Base-by-base conservation (phyloP, 2,329 filamentous ascomycete species). In the Colletotrichum sp. region DNA sequence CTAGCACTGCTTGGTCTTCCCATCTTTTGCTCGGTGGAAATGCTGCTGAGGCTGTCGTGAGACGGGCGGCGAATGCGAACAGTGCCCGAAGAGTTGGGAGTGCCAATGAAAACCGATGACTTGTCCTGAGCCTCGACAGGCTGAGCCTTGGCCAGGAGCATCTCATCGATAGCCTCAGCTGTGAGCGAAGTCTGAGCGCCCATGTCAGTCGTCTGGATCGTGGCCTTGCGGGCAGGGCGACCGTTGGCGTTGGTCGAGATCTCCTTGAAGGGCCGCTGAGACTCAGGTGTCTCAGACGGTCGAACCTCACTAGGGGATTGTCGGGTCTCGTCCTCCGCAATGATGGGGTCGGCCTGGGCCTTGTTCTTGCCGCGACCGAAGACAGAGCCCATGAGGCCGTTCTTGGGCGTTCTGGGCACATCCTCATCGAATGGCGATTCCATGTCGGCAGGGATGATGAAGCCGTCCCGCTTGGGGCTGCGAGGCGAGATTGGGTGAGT, bases 141-240 rank as follows among this genome's bases (percentile, higher is more conserved):
- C 28, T 80, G 80, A 52, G 76, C 76, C 79, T 91, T 92, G 70
- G 89, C 88, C 78, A 90, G 90, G 72, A 98, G 85, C 80, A 98
- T 89, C 71, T 92, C 90, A 79, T 98, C 96, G 78, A 98, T 95
- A 72, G 94, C 93, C 66, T 94, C 91, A 0, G 94, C 91, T n/a
- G 95, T 98, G 34, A 98, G 88, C 52, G 93, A 89, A 28, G 96
- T 98, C 85, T 98, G 96, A 16, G 94, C 94, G 69, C 93, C 91
- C 78, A 94, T 93, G 80, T 98, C 95, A 24, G 88, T 86, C 76
- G 89, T 93, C 71, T 86, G 83, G 55, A 86, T 77, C 26, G 82
- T 68, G 26, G 78, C 80, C 80, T 87, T 89, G 73, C 86, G 87
- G 8, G 78, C 65, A 28, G 85, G 80, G 24, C 85, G 86, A 67